Evolutionary conservation across 331 rosid genomes (phyloP), one percentile per base, ranked within the genome.

Genomic region (Malus hybrid): DNA sequence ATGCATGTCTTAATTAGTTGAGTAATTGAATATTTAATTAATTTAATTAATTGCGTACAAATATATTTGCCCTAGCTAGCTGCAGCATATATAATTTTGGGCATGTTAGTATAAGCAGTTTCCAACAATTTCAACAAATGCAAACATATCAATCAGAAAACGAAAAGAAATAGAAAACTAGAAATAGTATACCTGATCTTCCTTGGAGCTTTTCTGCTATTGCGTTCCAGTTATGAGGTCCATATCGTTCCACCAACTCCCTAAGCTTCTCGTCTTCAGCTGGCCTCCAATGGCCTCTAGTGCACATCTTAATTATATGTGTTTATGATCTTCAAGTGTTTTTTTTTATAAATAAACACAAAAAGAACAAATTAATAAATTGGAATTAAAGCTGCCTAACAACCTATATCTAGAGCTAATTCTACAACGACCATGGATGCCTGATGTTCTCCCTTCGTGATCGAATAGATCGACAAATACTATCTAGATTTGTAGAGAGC

Each of bases 171-270:
- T 22, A 22, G 24, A 22, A 22, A 22, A 22, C 4, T 8, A 59
- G 64, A 22, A 59, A 5, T 10, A 59, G 64, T 24, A 61, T 29
- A 90, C 98, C 99, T 79, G 99, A 94, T 92, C 99, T 86, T 84
- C 99, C 97, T 77, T 84, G 86, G 19, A 95, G 93, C 84, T 90
- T 95, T 81, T 90, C 96, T 34, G 99, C 97, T 86, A 95, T 95
- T 87, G 97, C 93, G 91, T 95, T 95, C 99, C 99, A 95, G 64
- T 95, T 95, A 80, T 95, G 99, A 79, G 99, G 97, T 24, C 97
- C 99, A 80, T 85, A 85, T 20, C 85, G 90, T 77, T 89, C 91
- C 79, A 95, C 99, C 87, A 92, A 83, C 83, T 88, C 97, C 55
- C 86, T 73, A 33, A 95, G 97, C 74, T 88, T 90, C 69, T 95